Base-by-base conservation (phyloP, 2,329 filamentous ascomycete genomes). In the Apiospora marii region DNA sequence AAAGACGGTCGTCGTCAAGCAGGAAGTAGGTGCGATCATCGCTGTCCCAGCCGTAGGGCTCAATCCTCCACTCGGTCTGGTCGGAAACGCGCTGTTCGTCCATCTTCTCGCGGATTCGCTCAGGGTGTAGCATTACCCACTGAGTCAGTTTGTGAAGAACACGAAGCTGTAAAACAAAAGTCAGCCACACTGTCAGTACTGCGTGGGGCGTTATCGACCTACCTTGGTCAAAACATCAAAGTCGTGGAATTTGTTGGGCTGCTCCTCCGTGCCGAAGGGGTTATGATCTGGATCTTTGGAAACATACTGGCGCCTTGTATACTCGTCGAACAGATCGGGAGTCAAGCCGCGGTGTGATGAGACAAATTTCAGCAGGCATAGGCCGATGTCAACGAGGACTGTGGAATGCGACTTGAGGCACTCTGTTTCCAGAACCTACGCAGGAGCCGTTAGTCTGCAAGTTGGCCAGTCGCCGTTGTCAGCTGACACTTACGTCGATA, bases 281-380 rank as follows among this genome's bases (percentile, higher is more conserved):
- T 98, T 98, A 71, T 88, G 88, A 14, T 89, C 82, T 3, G 95
- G 92, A 2, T 93, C 92, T 83, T 94, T 97, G n/a, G 92, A 88
- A 70, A 93, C 84, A 81, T 95, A 99, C 82, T 98, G 95, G 73
- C 95, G 92, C 77, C 95, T 91, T 46, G 95, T 93, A 81, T 98
- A 98, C 79, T 98, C 95, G 80, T 98, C 95, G 77, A 98, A 97
- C 68, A 96, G 92, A 4, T 97, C 95, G 70, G 87, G 90, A 1
- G 93, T 97, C 68, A 98, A 86, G 75, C 95, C 95, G 75, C 95
- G 92, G 85, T 98, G 95, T 73, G 95, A 98, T 44, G 96, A 98
- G 69, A 98, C 92, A 80, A 93, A 95, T 87, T 98, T 98, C 73
- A 98, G 90, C 27, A 98, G 87, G 71, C 93, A 91, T 67, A 99